A percentile compares a stretch with the other conserved stretches of the same genome.
These are phyloP conservation scores for Trichoderma afroharzianum DNA, from an alignment of 2,329 filamentous ascomycete genomes.

Conservation along the genomic window DNA sequence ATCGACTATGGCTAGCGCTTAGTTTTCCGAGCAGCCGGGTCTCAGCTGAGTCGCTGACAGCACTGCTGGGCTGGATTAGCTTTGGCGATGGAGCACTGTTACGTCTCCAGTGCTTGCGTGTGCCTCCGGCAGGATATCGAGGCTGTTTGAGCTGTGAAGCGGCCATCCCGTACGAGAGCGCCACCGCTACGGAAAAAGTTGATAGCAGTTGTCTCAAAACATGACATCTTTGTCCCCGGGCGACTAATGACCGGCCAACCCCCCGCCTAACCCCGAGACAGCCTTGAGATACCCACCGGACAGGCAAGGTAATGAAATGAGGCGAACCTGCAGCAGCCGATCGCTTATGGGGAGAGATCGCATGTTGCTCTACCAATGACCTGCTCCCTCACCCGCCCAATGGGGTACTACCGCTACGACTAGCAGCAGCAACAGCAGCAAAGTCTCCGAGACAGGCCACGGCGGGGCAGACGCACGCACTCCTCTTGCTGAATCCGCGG, in stretches of 20 bases:
- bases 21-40: constrained; percentile 7
- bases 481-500: neutral
- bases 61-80: constrained; percentile 6
- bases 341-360: constrained; percentile 6
- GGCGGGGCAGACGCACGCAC: constrained; percentile 2
- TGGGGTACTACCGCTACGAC: neutral
- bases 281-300: neutral
- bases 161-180: neutral
- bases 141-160: neutral
- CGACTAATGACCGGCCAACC: neutral
- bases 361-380: neutral
- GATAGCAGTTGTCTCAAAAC: neutral
- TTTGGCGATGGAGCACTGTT: neutral
- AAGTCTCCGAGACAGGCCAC: constrained; percentile 11
- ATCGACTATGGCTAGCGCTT: constrained; percentile 11
- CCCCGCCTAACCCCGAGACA: neutral
- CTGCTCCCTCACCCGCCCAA: neutral
- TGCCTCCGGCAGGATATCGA: neutral
- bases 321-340: constrained; percentile 12
- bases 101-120: neutral
- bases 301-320: neutral
- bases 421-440: neutral
- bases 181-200: neutral
- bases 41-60: constrained; percentile 13
- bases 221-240: neutral